A percentile compares a stretch with the other conserved stretches of the same genome.
These are phyloP conservation scores for Sporothrix euskadiensis DNA, from an alignment of 2,329 filamentous ascomycete species.

Conservation along the genomic window DNA sequence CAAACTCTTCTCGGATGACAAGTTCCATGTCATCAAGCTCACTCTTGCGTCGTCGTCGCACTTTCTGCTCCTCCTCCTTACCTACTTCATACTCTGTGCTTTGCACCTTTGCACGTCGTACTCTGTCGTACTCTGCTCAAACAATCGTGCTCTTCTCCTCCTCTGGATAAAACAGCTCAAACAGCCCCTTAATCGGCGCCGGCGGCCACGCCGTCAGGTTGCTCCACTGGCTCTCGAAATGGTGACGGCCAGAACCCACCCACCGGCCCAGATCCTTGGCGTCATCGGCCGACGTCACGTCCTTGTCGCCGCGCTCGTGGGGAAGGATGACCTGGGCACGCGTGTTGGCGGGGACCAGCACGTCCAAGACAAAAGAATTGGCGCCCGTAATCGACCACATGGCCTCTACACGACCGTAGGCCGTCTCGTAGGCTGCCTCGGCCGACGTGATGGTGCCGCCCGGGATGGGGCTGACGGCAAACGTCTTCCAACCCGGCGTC, in stretches of 20 bases:
- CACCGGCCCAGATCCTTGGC: neutral
- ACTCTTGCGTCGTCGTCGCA: too few species aligned
- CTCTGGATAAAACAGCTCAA: conserved; percentile 12
- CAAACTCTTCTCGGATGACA: too few species aligned
- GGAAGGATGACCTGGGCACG: conserved; percentile 29
- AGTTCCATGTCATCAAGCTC: too few species aligned
- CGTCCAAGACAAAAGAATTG: conserved; percentile 25
- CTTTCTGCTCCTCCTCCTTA: too few species aligned
- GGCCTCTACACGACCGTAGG: conserved; percentile 26
- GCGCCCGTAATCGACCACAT: conserved; percentile 27
- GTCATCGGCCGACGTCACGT: neutral
- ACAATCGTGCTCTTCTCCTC: conserved; percentile 2
- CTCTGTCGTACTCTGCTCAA: neutral
- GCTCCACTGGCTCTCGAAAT: conserved; percentile 23
- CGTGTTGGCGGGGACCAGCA: conserved; percentile 32
- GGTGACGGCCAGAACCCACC: conserved; percentile 30
- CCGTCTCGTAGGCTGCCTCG: neutral
- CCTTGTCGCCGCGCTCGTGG: conserved; percentile 9
- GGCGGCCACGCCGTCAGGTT: conserved; percentile 28
- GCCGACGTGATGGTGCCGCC: conserved; percentile 5
- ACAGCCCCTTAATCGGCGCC: conserved; percentile 1
- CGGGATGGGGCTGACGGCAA: neutral
- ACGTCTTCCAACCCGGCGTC: conserved; percentile 19
- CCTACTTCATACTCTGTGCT: neutral
- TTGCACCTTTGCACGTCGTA: neutral